phyloP scores from a whole-genome alignment of 1,284 basidiomycete genomes.

The Pyrrhoderma noxium region DNA sequence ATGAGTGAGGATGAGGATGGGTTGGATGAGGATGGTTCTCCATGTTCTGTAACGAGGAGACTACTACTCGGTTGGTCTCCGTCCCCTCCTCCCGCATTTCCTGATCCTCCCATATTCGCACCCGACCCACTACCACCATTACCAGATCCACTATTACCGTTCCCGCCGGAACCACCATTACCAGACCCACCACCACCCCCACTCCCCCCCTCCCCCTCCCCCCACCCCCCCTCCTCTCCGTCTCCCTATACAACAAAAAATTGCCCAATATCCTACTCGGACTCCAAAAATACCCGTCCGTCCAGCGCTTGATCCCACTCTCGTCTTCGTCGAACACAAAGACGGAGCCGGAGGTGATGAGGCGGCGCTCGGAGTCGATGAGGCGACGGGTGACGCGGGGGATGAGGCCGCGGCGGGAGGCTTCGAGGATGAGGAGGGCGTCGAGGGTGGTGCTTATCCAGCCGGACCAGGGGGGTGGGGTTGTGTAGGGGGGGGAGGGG shows the following conservation, averaged over 20 bases:
- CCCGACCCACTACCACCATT: conserved; percentile 43
- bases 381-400: conserved; percentile 91
- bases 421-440: conserved; percentile 92
- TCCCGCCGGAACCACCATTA: conserved; percentile 40
- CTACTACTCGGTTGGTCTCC: conserved; percentile 13
- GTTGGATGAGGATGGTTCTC: conserved; percentile 17
- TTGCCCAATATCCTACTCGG: conserved; percentile 86
- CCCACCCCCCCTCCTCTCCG: conserved; percentile 69
- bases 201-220: conserved; percentile 34
- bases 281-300: conserved; percentile 93
- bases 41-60: conserved; percentile 25
- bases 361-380: conserved; percentile 85
- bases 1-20: no score
- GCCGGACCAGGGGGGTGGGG: conserved; percentile 81
- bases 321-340: conserved; percentile 98
- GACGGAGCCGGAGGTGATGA: conserved; percentile 91
- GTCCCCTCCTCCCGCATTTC: conserved; percentile 31
- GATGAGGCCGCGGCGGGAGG: conserved; percentile 82
- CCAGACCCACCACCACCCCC: conserved; percentile 26
- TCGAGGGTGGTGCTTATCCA: conserved; percentile 96
- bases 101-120: conserved; percentile 26
- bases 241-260: conserved; percentile 91
- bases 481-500: conserved; percentile 40
- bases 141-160: conserved; percentile 93
- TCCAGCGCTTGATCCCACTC: conserved; percentile 98